A percentile compares a stretch with the other conserved stretches of the same genome.
Conservation (phyloP, 2,329 filamentous ascomycete species). For the Fusarium torulosum region DNA sequence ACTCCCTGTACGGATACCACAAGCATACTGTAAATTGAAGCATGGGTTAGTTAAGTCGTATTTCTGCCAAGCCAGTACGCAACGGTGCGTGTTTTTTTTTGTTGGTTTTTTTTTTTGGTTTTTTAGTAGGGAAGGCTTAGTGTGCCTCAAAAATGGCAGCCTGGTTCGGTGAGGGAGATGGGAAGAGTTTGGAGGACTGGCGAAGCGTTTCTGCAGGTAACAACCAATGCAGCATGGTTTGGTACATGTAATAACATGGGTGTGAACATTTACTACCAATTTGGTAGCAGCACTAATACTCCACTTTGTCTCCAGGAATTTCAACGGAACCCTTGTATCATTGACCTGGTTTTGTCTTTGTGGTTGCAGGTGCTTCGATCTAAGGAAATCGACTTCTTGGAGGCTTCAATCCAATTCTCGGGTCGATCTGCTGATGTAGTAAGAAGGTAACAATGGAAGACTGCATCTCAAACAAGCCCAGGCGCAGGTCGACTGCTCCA, state of each 20-base stretch:
- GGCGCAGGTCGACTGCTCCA: neutral
- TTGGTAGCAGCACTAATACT: constrained; percentile 8
- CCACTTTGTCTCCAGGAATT: constrained; percentile 35
- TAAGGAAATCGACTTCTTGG: neutral
- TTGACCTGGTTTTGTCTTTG: constrained; percentile 8
- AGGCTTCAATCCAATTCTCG: neutral
- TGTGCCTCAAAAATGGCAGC: constrained; percentile 17
- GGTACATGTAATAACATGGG: constrained; percentile 28
- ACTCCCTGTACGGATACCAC: neutral
- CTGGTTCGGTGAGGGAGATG: constrained; percentile 30
- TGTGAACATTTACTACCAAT: neutral
- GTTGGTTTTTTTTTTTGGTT: too few species aligned
- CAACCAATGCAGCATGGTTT: constrained; percentile 42
- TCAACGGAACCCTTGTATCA: constrained; percentile 14
- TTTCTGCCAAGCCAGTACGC: constrained; percentile 10
- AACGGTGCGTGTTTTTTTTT: constrained; percentile 5
- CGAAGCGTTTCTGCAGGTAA: constrained; percentile 36
- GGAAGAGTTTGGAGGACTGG: constrained; percentile 25
- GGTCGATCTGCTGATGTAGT: neutral
- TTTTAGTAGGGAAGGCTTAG: constrained; percentile 9
- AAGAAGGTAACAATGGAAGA: neutral
- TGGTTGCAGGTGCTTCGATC: neutral
- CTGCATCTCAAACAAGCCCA: neutral
- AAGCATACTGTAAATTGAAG: neutral
- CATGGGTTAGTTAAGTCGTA: neutral